Percentiles rank a stretch among this genome's conserved stretches.
phyloP scores from a whole-genome alignment of 768 basidiomycete genomes.

The Punctularia strigosozonata region DNA sequence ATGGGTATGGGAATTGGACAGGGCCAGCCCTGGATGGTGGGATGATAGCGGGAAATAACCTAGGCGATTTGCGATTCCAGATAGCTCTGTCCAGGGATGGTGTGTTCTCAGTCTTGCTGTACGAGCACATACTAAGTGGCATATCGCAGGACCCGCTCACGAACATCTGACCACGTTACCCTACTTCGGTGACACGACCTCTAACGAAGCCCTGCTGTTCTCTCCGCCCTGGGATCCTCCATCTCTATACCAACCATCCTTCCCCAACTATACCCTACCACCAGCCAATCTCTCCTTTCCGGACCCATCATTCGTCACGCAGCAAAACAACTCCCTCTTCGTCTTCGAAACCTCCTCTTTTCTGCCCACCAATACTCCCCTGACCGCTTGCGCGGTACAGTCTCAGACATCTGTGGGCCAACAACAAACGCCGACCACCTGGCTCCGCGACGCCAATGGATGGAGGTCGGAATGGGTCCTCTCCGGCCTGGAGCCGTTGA shows the following conservation, averaged over 20 bases:
- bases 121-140: slow-evolving; percentile 2
- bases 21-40: slow-evolving; percentile 37
- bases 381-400: slow-evolving; percentile 50
- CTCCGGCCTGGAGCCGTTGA: slow-evolving; percentile 42
- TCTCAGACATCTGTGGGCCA: slow-evolving; percentile 9
- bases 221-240: slow-evolving; percentile 40
- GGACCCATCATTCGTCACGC: slow-evolving; percentile 22
- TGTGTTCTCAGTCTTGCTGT: slow-evolving; percentile 9
- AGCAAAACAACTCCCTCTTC: slow-evolving; percentile 43
- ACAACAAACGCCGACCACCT: slow-evolving; percentile 21
- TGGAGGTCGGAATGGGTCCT: slow-evolving; percentile 64
- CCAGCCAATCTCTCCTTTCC: slow-evolving; percentile 38
- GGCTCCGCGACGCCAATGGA: slow-evolving; percentile 45
- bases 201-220: slow-evolving; percentile 62
- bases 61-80: slow-evolving; percentile 37
- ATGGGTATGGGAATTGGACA: slow-evolving; percentile 42
- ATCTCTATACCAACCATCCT: slow-evolving; percentile 28
- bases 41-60: slow-evolving; percentile 33
- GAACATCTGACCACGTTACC: slow-evolving; percentile 30
- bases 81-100: slow-evolving; percentile 41
- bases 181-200: slow-evolving; percentile 62
- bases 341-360: slow-evolving; percentile 36
- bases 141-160: slow-evolving; percentile 35
- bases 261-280: slow-evolving; percentile 70
- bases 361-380: slow-evolving; percentile 28